phyloP scores from a whole-genome alignment of 2,329 filamentous ascomycete species.

The Fusarium oligoseptatum region DNA sequence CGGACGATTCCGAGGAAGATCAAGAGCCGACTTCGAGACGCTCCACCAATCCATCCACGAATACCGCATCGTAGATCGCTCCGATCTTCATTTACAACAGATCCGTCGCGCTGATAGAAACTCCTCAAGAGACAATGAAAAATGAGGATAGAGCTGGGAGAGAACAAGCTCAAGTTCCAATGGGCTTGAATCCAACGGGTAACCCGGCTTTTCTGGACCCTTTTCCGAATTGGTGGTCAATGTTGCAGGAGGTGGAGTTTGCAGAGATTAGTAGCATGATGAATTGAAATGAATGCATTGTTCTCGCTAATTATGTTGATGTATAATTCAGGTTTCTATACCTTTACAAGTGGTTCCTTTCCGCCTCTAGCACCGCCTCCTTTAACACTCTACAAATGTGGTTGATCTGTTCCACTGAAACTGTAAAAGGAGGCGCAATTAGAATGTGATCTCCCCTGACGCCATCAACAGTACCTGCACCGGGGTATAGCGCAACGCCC shows the following conservation, averaged over 20 bases:
- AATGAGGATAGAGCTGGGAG: neutral
- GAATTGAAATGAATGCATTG: conserved; percentile 14
- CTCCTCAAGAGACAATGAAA: neutral
- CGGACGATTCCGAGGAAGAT: conserved; percentile 32
- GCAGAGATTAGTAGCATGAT: conserved; percentile 27
- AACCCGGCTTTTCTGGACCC: conserved; percentile 28
- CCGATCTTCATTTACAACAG: conserved; percentile 39
- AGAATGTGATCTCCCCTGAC: conserved; percentile 77
- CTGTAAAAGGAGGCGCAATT: conserved; percentile 78
- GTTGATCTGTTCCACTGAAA: conserved; percentile 55
- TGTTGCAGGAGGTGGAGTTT: conserved; percentile 44
- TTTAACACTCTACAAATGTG: conserved; percentile 23
- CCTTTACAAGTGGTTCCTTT: conserved; percentile 3
- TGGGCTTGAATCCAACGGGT: neutral
- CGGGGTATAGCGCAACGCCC: conserved; percentile 69
- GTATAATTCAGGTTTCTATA: neutral
- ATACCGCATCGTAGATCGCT: conserved; percentile 35
- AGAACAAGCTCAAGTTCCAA: neutral
- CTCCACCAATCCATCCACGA: conserved; percentile 40
- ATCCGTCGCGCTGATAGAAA: conserved; percentile 40
- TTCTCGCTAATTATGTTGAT: neutral
- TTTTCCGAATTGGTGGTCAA: conserved; percentile 45
- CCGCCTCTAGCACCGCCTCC: conserved; percentile 28
- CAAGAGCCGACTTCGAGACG: conserved; percentile 37
- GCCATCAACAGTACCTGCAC: conserved; percentile 71